Conservation (phyloP, 2,329 filamentous ascomycete species). For the Gremmenia infestans region DNA sequence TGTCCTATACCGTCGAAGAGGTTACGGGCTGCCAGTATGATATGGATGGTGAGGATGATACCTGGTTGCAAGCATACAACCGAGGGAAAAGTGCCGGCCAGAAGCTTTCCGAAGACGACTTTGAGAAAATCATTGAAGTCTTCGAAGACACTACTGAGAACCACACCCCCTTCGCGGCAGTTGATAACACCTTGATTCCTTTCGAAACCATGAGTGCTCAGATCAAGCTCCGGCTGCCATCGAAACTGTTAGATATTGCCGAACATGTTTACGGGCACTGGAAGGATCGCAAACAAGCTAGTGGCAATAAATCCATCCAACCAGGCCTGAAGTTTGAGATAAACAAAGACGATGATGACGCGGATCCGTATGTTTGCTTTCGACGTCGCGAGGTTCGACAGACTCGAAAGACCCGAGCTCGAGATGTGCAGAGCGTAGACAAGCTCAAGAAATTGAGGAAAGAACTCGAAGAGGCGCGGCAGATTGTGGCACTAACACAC, state of each 20-base stretch:
- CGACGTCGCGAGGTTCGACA: slow-evolving; percentile 89
- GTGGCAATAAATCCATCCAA: slow-evolving; percentile 68
- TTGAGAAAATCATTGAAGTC: slow-evolving; percentile 90
- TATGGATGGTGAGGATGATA: slow-evolving; percentile 87
- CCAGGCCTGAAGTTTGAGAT: slow-evolving; percentile 88
- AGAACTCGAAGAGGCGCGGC: slow-evolving; percentile 84
- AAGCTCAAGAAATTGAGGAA: slow-evolving; percentile 87
- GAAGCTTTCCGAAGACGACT: slow-evolving; percentile 80
- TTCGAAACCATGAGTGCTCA: slow-evolving; percentile 65
- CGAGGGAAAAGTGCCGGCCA: slow-evolving; percentile 59
- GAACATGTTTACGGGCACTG: slow-evolving; percentile 88
- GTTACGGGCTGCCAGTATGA: slow-evolving; percentile 88
- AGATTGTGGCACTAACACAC: slow-evolving; percentile 71
- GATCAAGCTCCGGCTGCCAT: slow-evolving; percentile 31
- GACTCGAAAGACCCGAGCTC: slow-evolving; percentile 87
- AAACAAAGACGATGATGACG: slow-evolving; percentile 88
- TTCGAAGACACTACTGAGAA: slow-evolving; percentile 83
- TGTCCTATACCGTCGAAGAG: slow-evolving; percentile 97
- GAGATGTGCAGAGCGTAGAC: slow-evolving; percentile 90
- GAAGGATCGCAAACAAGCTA: slow-evolving; percentile 64
- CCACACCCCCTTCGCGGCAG: slow-evolving; percentile 81
- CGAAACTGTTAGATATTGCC: slow-evolving; percentile 49
- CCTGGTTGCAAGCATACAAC: slow-evolving; percentile 80
- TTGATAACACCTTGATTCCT: slow-evolving; percentile 80
- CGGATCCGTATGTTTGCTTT: slow-evolving; percentile 98